phyloP scores from a whole-genome alignment of 495 filamentous ascomycete species.

The Pyronema omphalodes region DNA sequence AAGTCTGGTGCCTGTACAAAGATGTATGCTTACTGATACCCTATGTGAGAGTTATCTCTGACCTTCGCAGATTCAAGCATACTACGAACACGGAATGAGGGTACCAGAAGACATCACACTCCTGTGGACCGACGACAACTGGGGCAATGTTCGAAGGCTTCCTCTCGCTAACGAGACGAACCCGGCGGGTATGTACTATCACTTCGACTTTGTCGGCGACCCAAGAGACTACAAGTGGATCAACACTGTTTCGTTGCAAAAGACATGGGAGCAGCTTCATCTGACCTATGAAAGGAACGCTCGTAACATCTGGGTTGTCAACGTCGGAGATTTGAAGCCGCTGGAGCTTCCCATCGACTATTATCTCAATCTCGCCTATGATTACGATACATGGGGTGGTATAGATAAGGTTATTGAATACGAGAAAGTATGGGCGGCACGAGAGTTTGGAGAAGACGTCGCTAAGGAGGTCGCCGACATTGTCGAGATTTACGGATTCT shows the following conservation, averaged over 20 bases:
- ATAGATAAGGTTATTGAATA: slow-evolving; percentile 37
- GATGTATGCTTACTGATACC: slow-evolving; percentile 29
- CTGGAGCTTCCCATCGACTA: slow-evolving; percentile 50
- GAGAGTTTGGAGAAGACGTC: slow-evolving; percentile 38
- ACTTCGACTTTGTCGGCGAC: slow-evolving; percentile 52
- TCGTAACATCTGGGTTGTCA: slow-evolving; percentile 55
- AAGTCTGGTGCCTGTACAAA: slow-evolving; percentile 57
- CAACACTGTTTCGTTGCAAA: slow-evolving; percentile 47
- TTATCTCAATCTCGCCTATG: slow-evolving; percentile 49
- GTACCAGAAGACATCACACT: slow-evolving; percentile 59
- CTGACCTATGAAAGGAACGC: slow-evolving; percentile 43
- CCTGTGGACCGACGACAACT: slow-evolving; percentile 62
- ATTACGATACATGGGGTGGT: slow-evolving; percentile 34
- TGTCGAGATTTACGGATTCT: slow-evolving; percentile 43
- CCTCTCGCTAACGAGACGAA: slow-evolving; percentile 46
- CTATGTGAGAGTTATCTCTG: slow-evolving; percentile 4
- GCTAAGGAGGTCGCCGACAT: slow-evolving; percentile 35
- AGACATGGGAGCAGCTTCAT: slow-evolving; percentile 48
- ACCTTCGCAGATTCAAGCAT: slow-evolving; percentile 31
- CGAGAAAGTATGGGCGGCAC: slow-evolving; percentile 37
- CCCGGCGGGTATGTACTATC: slow-evolving; percentile 61
- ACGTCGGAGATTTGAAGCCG: slow-evolving; percentile 56
- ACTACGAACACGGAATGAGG: slow-evolving; percentile 43
- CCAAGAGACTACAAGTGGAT: slow-evolving; percentile 53
- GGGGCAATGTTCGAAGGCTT: slow-evolving; percentile 47